phyloP scores from a whole-genome alignment of 2,329 filamentous ascomycete species.

The Colletotrichum sp. region DNA sequence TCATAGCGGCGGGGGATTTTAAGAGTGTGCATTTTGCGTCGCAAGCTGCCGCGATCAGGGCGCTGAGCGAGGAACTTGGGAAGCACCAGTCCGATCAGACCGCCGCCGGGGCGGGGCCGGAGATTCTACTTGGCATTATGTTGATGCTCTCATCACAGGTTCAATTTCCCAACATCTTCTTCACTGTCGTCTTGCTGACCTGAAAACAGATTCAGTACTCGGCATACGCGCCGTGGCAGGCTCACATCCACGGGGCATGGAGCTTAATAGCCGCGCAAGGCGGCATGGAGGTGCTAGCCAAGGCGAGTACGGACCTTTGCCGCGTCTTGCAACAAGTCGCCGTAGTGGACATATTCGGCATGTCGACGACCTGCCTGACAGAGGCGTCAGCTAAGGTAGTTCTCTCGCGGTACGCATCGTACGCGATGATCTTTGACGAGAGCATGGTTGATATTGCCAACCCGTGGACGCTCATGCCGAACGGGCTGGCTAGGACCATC shows the following conservation, averaged over 20 bases:
- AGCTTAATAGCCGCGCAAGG: neutral
- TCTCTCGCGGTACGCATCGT: neutral
- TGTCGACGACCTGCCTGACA: neutral
- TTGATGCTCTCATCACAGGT: neutral
- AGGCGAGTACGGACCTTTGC: neutral
- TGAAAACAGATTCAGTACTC: neutral
- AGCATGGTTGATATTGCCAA: neutral
- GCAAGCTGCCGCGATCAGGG: neutral
- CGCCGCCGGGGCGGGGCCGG: neutral
- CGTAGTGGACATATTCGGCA: neutral
- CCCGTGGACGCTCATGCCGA: neutral
- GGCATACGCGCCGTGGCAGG: neutral
- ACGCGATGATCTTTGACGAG: neutral
- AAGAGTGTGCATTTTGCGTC: neutral
- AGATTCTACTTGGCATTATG: neutral
- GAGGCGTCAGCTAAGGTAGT: neutral
- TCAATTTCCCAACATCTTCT: fast-evolving
- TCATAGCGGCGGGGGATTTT: neutral
- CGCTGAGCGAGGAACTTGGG: neutral
- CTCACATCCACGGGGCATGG: neutral
- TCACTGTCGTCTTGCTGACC: neutral
- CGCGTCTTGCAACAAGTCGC: neutral
- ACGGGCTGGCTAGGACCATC: neutral
- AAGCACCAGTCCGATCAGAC: neutral
- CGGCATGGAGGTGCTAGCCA: neutral